Base-by-base conservation (phyloP, 371 early-diverging fungal species). In the Encephalitozoon romaleae region DNA sequence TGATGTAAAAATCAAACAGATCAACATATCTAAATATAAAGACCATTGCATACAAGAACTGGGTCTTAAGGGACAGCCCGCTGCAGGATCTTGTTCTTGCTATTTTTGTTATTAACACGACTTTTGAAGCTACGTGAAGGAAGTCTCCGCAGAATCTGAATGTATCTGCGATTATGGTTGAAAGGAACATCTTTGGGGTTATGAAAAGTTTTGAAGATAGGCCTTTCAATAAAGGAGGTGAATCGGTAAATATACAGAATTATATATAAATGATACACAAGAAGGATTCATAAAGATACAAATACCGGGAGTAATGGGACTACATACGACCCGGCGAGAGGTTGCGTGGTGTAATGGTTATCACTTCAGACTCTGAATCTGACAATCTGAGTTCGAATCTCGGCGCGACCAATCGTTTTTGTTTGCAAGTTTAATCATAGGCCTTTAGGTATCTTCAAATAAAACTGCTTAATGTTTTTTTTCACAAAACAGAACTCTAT, bases 11-110 rank as follows among this genome's bases (percentile, higher is more conserved):
- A 43, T 85, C 82, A 77, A 94, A 87, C 64, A 99, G 84, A 83
- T 99, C 96, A 21, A 93, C 83, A 84, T 99, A 99, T 70, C 99
- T 91, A n/a, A 92, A 88, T 67, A 89, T 68, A 84, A 95, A 99
- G 2, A 96, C 95, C 25, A 90, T 71, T 2, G 93, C 85, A 79
- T 95, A 96, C n/a, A 99, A 86, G 0, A 89, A 83, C 85, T 99
- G 98, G 0, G 95, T 89, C 84, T 96, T 97, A 87, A 94, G 91
- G 11, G 94, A 94, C 49, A 99, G 92, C 25, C 98, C 96, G 90
- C 84, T 65, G 78, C 78, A 74, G 6, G 73, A 72, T 43, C 67
- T 78, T 30, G 84, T 84, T 51, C 66, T 78, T 34, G 76, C 65
- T 43, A 86, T 82, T 67, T 84, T 86, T n/a, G 77, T 59, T 21